These are phyloP conservation scores for Macrophomina pseudophaseolina DNA, from an alignment of 2,329 filamentous ascomycete species.

Conservation along the genomic window DNA sequence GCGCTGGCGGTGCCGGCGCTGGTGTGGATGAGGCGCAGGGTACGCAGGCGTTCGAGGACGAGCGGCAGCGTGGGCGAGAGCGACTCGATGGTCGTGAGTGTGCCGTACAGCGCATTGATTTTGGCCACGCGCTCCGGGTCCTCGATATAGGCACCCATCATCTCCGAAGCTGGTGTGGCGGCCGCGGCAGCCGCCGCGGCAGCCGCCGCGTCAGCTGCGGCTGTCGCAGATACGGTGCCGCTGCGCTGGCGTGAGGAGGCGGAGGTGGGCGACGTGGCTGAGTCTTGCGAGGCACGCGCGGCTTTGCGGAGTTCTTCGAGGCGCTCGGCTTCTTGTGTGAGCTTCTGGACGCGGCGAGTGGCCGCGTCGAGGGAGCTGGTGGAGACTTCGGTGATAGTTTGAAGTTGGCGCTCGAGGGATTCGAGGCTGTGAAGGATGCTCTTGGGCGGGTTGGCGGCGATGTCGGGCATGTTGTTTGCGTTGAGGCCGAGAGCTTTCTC, in stretches of 20 bases:
- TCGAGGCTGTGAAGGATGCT: constrained; percentile 85
- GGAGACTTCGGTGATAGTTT: constrained; percentile 73
- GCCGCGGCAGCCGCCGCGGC: constrained; percentile 30
- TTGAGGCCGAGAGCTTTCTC: constrained; percentile 83
- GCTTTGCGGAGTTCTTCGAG: constrained; percentile 61
- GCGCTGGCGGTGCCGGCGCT: constrained; percentile 83
- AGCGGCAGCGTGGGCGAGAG: constrained; percentile 84
- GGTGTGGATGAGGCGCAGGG: constrained; percentile 81
- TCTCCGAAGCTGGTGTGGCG: not conserved
- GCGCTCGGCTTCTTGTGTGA: constrained; percentile 74
- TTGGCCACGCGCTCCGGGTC: constrained; percentile 78
- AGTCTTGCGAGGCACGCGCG: constrained; percentile 27
- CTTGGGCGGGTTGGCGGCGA: constrained; percentile 56
- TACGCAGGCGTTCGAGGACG: constrained; percentile 82
- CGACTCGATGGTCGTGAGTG: constrained; percentile 84
- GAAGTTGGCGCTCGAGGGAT: constrained; percentile 78
- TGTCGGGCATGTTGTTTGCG: constrained; percentile 68
- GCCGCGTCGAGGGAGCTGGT: constrained; percentile 75
- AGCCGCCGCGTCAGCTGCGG: constrained; percentile 40
- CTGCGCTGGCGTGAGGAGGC: constrained; percentile 11
- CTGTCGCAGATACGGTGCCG: constrained; percentile 33
- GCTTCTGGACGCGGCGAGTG: constrained; percentile 70
- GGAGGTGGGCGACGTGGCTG: constrained; percentile 1
- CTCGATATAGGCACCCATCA: constrained; percentile 41
- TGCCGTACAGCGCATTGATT: constrained; percentile 89